A percentile compares a stretch with the other conserved stretches of the same genome.
Evolutionary conservation across 495 filamentous ascomycete genomes (phyloP).

Genomic region (Penicillium flavigenum): DNA sequence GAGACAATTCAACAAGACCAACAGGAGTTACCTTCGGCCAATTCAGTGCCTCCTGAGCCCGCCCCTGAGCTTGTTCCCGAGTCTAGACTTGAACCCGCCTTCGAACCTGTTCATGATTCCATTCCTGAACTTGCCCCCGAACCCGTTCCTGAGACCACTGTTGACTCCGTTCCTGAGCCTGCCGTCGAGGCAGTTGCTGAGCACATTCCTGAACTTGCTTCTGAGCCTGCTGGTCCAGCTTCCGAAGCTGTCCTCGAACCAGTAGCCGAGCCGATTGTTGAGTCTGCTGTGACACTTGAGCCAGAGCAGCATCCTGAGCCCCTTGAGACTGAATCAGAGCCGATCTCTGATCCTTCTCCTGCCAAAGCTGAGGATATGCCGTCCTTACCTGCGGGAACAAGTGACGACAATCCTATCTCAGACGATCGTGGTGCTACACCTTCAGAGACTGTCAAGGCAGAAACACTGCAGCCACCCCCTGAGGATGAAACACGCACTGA

Average conservation of each 20-base stretch:
- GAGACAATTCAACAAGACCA: slow-evolving; percentile 6
- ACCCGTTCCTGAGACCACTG: neutral
- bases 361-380: slow-evolving; percentile 21
- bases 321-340: slow-evolving; percentile 21
- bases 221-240: neutral
- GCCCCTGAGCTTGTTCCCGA: slow-evolving; percentile 10
- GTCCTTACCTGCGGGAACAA: slow-evolving; percentile 21
- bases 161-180: neutral
- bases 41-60: slow-evolving; percentile 9
- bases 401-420: slow-evolving; percentile 16
- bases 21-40: slow-evolving; percentile 4
- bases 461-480: slow-evolving; percentile 23
- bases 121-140: neutral
- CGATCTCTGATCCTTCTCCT: slow-evolving; percentile 22
- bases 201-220: neutral
- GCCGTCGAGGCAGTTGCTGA: slow-evolving; percentile 1
- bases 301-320: slow-evolving; percentile 6
- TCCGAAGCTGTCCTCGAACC: neutral
- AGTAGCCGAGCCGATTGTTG: neutral
- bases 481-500: slow-evolving; percentile 33
- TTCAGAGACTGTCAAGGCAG: slow-evolving; percentile 18
- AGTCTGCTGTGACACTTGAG: slow-evolving; percentile 19
- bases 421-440: slow-evolving; percentile 11
- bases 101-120: neutral
- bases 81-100: neutral